phyloP scores from a whole-genome alignment of 306 rosid genomes.

The Malus orientalis region DNA sequence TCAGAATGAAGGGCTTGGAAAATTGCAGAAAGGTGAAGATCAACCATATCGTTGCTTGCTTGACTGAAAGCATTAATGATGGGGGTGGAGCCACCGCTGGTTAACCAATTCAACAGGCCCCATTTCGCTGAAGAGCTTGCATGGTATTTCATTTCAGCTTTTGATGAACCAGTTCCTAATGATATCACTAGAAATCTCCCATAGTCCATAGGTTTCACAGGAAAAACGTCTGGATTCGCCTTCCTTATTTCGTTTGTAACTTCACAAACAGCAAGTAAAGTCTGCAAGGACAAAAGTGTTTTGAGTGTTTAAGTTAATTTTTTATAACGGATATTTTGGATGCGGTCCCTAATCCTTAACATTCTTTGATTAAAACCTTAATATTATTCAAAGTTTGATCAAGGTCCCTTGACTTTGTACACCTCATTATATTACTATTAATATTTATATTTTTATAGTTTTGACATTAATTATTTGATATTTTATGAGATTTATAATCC shows the following conservation, averaged over 20 bases:
- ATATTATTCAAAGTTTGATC: too few relatives aligned
- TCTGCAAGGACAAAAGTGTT: slow-evolving; percentile 9
- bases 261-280: slow-evolving; percentile 35
- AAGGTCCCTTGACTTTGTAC: too few relatives aligned
- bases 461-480: too few relatives aligned
- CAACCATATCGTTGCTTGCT: slow-evolving; percentile 1
- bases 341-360: too few relatives aligned
- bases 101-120: slow-evolving; percentile 41
- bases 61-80: slow-evolving; percentile 25
- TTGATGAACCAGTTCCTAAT: slow-evolving; percentile 43
- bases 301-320: background rate
- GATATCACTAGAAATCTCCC: slow-evolving; percentile 37
- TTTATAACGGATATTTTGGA: too few relatives aligned
- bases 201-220: slow-evolving; percentile 17
- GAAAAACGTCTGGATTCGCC: slow-evolving; percentile 2
- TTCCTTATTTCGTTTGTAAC: slow-evolving; percentile 23
- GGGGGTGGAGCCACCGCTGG: slow-evolving; percentile 28
- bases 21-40: background rate
- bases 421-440: too few relatives aligned
- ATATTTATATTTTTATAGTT: too few relatives aligned
- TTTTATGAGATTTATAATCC: too few relatives aligned
- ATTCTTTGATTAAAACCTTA: too few relatives aligned
- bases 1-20: slow-evolving; percentile 7
- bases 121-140: slow-evolving; percentile 32
- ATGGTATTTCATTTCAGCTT: slow-evolving; percentile 25